Evolutionary conservation across 2,329 filamentous ascomycete species (phyloP), one percentile per base, ranked within the genome.

Genomic region (Curvularia spicifera): DNA sequence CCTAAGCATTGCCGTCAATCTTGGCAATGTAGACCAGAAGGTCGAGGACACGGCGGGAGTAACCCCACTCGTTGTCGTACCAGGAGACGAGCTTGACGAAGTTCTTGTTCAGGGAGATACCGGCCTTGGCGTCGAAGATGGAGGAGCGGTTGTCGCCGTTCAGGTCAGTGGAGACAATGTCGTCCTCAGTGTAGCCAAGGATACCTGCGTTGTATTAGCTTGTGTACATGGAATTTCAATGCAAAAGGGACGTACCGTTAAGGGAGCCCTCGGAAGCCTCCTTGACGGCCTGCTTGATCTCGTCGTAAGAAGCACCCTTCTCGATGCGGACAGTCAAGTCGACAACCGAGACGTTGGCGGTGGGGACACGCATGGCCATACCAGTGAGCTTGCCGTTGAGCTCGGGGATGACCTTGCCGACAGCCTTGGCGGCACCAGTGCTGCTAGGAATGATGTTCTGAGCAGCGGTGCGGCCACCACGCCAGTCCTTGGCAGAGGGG

Each of bases 11-110:
- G 59, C 76, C 76, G 61, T 79, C 77, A 58, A 78, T 71, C 75
- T 78, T 78, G 71, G 77, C 77, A 67, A 79, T 78, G 74, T 78
- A 78, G 64, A 75, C 75, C 57, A 83, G 64, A 60, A 83, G 81
- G 73, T 83, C 81, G 64, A 83, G 77, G 60, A 83, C 81, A 80
- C 81, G 95, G 85, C 93, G 93, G 81, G 91, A 96, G 90, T 99
- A 98, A 78, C 93, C 95, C 93, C 93, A 97, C 88, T 98, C 94
- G 87, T 98, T 98, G 87, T 97, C 93, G 84, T 97, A 97, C 95
- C 94, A 98, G 76, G 89, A 89, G 80, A 97, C 90, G 65, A 99
- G 87, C 91, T 99, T 99, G 87, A 97, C 89, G 81, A 98, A 98
- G 89, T 97, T 93, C 77, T 93, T 83, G 89, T 98, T 99, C 75